These are phyloP conservation scores for Abelmoschus esculentus DNA, from an alignment of 345 rosid species.

Conservation along the genomic window DNA sequence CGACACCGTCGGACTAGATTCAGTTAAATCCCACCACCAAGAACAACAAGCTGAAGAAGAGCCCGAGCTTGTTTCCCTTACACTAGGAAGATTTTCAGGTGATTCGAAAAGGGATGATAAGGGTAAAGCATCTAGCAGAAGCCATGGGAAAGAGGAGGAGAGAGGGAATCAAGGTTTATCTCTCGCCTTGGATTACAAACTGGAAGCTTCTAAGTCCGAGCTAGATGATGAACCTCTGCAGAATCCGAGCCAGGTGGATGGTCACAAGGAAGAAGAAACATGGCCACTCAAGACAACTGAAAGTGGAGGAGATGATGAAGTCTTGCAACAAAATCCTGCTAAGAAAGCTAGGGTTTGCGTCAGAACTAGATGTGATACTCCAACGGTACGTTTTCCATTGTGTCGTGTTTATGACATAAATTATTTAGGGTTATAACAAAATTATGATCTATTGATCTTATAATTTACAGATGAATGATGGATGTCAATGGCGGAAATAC, in stretches of 20 bases:
- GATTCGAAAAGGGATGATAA: slow-evolving; percentile 30
- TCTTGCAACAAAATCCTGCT: slow-evolving; percentile 42
- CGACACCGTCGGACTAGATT: slow-evolving; percentile 33
- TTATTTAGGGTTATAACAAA: too few species aligned
- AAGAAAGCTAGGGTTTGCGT: slow-evolving; percentile 91
- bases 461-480: slow-evolving; percentile 65
- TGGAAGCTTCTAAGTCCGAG: slow-evolving; percentile 26
- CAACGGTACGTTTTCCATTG: slow-evolving; percentile 40
- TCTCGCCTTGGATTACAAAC: slow-evolving; percentile 52
- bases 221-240: slow-evolving; percentile 21
- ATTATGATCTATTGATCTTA: too few species aligned
- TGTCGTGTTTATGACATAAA: too few species aligned
- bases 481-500: slow-evolving; percentile 97
- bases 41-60: slow-evolving; percentile 24
- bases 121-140: slow-evolving; percentile 4
- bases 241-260: slow-evolving; percentile 24
- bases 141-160: slow-evolving; percentile 20
- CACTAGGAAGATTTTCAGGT: slow-evolving; percentile 52
- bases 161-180: slow-evolving; percentile 20
- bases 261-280: slow-evolving; percentile 38
- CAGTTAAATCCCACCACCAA: slow-evolving; percentile 9
- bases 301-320: slow-evolving; percentile 41
- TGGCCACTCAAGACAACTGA: slow-evolving; percentile 33
- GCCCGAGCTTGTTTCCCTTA: slow-evolving; percentile 57
- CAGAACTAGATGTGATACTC: slow-evolving; percentile 72